These are phyloP conservation scores for Sugiyamaella japonica DNA, from an alignment of 1,139 yeast genomes.

Conservation along the genomic window DNA sequence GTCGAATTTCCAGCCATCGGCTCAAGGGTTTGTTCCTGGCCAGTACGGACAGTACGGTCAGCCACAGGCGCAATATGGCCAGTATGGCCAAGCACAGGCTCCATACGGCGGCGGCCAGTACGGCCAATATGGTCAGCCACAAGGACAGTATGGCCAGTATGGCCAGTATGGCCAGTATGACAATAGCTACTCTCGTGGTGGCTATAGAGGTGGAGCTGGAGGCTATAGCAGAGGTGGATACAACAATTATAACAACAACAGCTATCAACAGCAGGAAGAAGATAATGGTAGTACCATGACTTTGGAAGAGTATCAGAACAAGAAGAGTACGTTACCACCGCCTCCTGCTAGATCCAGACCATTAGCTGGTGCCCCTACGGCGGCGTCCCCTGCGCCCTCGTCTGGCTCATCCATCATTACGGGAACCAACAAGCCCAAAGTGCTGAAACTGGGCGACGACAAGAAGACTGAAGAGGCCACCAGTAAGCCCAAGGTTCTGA, in stretches of 20 bases:
- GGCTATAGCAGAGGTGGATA: slow-evolving; percentile 30
- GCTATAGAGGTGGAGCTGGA: slow-evolving; percentile 32
- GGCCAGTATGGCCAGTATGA: slow-evolving; percentile 35
- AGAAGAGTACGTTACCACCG: slow-evolving; percentile 44
- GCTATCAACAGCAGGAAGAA: slow-evolving; percentile 34
- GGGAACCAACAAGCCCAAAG: slow-evolving; percentile 30
- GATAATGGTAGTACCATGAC: slow-evolving; percentile 61
- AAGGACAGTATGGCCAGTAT: slow-evolving; percentile 36
- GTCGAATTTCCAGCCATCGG: slow-evolving; percentile 22
- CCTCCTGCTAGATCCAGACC: slow-evolving; percentile 20
- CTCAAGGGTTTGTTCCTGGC: slow-evolving; percentile 29
- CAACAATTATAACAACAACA: slow-evolving; percentile 37
- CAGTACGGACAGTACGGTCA: slow-evolving; percentile 36
- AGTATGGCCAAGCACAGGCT: slow-evolving; percentile 29
- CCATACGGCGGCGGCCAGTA: slow-evolving; percentile 24
- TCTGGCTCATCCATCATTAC: slow-evolving; percentile 20
- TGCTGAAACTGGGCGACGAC: slow-evolving; percentile 24
- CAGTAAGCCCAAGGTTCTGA: slow-evolving; percentile 29
- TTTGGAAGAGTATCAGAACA: slow-evolving; percentile 82
- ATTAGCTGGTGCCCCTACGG: slow-evolving; percentile 14
- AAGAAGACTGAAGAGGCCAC: slow-evolving; percentile 7
- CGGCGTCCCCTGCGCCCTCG: slow-evolving; percentile 12
- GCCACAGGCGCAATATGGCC: slow-evolving; percentile 39
- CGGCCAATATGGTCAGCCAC: slow-evolving; percentile 33
- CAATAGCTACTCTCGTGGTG: slow-evolving; percentile 21